Percentiles rank a stretch among this genome's conserved stretches.
Evolutionary conservation across 2,329 filamentous ascomycete species (phyloP).

Genomic region (Esteya vermicola): DNA sequence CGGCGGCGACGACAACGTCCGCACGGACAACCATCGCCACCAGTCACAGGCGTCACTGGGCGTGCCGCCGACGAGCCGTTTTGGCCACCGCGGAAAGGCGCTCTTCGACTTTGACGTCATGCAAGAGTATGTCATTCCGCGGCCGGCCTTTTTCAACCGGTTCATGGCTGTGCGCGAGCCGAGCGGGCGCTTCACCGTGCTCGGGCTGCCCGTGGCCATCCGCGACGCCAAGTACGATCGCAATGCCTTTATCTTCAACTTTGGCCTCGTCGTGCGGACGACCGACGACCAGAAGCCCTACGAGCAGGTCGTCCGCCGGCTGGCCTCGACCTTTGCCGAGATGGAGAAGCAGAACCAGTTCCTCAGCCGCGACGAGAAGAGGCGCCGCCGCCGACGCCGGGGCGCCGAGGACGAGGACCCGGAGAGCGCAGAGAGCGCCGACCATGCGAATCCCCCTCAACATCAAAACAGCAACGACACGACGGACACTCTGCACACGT

Average conservation of each 20-base stretch:
- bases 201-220: conserved; percentile 84
- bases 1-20: background rate
- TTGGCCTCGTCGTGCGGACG: conserved; percentile 48
- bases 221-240: conserved; percentile 69
- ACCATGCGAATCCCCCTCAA: no score
- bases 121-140: conserved; percentile 85
- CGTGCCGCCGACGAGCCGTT: background rate
- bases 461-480: no score
- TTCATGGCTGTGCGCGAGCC: conserved; percentile 68
- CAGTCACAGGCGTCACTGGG: background rate
- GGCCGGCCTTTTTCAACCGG: conserved; percentile 88
- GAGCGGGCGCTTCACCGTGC: conserved; percentile 55
- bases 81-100: conserved; percentile 5
- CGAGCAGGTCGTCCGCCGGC: conserved; percentile 70
- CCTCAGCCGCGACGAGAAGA: conserved; percentile 39
- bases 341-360: conserved; percentile 88
- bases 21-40: background rate
- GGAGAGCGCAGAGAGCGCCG: no score
- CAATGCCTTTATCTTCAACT: conserved; percentile 98
- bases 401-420: conserved; percentile 5
- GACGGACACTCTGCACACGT: conserved; percentile 7
- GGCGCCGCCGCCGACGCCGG: background rate
- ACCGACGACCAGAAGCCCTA: conserved; percentile 59
- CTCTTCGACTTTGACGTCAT: conserved; percentile 78
- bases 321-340: conserved; percentile 73